Conservation (phyloP, 1,284 basidiomycete genomes). For the Heterobasidion parviporum region DNA sequence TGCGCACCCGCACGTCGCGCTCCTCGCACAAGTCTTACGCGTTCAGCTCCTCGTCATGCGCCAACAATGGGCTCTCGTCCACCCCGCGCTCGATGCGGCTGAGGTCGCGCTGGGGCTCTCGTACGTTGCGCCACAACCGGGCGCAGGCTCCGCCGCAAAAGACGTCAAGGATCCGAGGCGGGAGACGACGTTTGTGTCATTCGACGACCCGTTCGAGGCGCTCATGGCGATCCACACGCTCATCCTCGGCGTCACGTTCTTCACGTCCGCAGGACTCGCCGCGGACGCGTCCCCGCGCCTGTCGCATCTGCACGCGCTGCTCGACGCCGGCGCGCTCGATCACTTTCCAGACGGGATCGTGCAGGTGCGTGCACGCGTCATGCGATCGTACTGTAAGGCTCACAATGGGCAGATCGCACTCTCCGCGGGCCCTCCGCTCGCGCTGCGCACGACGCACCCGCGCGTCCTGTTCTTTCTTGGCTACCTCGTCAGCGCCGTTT, state of each 20-base stretch:
- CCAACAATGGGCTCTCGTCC: constrained; percentile 43
- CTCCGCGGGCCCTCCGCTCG: constrained; percentile 32
- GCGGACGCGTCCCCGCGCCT: constrained; percentile 38
- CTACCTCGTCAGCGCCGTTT: constrained; percentile 54
- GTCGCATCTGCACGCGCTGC: constrained; percentile 47
- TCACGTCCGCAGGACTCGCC: constrained; percentile 46
- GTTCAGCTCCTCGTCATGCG: constrained; percentile 43
- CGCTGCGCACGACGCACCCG: constrained; percentile 58
- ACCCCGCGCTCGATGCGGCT: constrained; percentile 30
- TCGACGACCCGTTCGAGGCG: constrained; percentile 31
- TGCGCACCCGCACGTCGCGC: constrained; percentile 33
- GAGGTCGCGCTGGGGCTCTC: constrained; percentile 38
- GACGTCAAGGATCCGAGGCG: constrained; percentile 2
- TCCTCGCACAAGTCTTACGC: constrained; percentile 41
- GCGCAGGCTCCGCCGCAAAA: neutral
- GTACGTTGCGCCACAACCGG: constrained; percentile 15
- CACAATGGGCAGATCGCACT: constrained; percentile 23
- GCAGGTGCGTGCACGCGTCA: constrained; percentile 27
- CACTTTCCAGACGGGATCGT: constrained; percentile 41
- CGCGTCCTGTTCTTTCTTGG: constrained; percentile 52
- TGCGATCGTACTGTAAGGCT: neutral
- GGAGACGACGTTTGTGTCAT: constrained; percentile 21
- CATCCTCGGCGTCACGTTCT: constrained; percentile 48
- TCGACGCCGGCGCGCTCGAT: constrained; percentile 49
- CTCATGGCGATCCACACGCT: constrained; percentile 43